These are phyloP conservation scores for Potentilla sterilis DNA, from an alignment of 306 rosid genomes.

Conservation along the genomic window DNA sequence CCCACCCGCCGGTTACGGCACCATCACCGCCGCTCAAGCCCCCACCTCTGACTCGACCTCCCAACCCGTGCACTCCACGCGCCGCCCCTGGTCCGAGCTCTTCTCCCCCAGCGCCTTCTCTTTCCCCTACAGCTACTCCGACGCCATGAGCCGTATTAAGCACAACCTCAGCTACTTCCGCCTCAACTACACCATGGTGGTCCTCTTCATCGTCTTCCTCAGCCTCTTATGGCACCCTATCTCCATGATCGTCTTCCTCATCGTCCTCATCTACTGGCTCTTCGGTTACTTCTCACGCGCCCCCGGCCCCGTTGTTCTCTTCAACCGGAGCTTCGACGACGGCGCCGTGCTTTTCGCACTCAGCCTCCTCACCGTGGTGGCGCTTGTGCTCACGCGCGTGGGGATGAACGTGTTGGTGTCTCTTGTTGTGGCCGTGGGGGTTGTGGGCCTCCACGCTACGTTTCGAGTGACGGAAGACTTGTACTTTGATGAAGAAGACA, in stretches of 20 bases:
- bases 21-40: constrained; percentile 11
- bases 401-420: constrained; percentile 47
- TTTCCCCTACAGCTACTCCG: constrained; percentile 31
- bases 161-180: constrained; percentile 44
- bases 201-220: constrained; percentile 45
- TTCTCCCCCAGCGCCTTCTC: constrained; percentile 34
- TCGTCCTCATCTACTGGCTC: constrained; percentile 41
- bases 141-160: constrained; percentile 37
- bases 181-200: constrained; percentile 42
- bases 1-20: constrained; percentile 29
- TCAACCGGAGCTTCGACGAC: constrained; percentile 31
- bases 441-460: constrained; percentile 50
- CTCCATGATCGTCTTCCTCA: constrained; percentile 46
- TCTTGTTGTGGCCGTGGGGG: constrained; percentile 31
- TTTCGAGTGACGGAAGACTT: constrained; percentile 47
- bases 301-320: constrained; percentile 31
- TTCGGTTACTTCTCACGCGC: constrained; percentile 43
- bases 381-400: constrained; percentile 44
- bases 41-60: constrained; percentile 26
- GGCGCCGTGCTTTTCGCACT: constrained; percentile 29
- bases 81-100: constrained; percentile 51
- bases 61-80: constrained; percentile 32
- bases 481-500: constrained; percentile 46
- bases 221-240: constrained; percentile 57
- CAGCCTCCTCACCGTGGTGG: constrained; percentile 38